phyloP scores from a whole-genome alignment of 176 grass and related monocot species.

The Tillandsia leiboldiana region DNA sequence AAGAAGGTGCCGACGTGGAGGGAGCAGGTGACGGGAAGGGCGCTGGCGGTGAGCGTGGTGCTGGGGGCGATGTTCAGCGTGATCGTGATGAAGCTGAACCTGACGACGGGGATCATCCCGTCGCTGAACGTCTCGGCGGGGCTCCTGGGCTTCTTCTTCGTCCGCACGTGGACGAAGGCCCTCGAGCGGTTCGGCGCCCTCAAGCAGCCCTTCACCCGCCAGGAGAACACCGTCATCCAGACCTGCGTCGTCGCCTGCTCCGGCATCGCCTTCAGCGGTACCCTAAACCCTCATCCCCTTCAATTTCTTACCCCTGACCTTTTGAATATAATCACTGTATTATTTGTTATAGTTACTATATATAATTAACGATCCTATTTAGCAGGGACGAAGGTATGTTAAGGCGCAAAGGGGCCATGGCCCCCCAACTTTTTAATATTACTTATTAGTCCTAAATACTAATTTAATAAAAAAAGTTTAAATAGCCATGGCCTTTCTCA shows the following conservation, averaged over 20 bases:
- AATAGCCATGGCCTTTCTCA: no score
- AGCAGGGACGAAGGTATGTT: no score
- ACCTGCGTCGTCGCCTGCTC: conserved; percentile 68
- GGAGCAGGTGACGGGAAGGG: conserved; percentile 32
- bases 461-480: no score
- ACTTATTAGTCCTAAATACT: no score
- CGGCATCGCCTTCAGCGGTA: conserved; percentile 86
- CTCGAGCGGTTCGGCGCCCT: conserved; percentile 22
- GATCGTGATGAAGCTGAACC: conserved; percentile 47
- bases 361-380: no score
- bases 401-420: no score
- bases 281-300: not conserved
- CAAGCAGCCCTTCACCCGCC: conserved; percentile 58
- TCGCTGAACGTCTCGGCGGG: conserved; percentile 44
- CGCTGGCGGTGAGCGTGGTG: conserved; percentile 28
- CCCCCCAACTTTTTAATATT: no score
- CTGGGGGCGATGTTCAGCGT: conserved; percentile 36
- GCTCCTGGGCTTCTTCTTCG: conserved; percentile 43
- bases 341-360: no score
- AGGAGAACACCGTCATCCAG: conserved; percentile 88
- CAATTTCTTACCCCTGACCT: no score
- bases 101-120: conserved; percentile 42
- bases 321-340: no score
- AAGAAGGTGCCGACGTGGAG: conserved; percentile 27
- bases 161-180: conserved; percentile 29